A percentile compares a stretch with the other conserved stretches of the same genome.
Evolutionary conservation across 352 stramenopile species (phyloP).

Genomic region (Phytophthora macrochlamydospora): DNA sequence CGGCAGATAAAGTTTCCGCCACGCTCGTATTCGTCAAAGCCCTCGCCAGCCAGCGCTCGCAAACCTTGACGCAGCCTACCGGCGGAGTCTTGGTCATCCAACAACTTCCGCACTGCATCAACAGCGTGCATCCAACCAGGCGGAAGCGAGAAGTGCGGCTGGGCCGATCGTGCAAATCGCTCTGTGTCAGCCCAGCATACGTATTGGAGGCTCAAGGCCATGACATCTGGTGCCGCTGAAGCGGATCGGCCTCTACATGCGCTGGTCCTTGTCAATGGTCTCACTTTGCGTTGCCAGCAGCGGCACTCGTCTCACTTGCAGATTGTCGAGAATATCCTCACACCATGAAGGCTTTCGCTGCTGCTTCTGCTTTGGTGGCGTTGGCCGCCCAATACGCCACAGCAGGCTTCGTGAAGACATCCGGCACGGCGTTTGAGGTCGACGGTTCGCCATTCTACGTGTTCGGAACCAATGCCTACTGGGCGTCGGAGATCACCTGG

Average conservation of each 20-base stretch:
- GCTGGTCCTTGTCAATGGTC: constrained; percentile 4
- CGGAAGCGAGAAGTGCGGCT: constrained; percentile 11
- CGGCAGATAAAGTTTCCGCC: no score
- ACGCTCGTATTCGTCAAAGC: no score
- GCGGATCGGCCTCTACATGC: not conserved
- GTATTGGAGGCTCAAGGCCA: not conserved
- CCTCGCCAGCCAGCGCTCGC: not conserved
- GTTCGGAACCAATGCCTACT: constrained; percentile 23
- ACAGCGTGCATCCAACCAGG: constrained; percentile 15
- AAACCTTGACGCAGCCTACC: not conserved
- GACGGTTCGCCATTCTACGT: constrained; percentile 39
- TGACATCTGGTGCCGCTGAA: not conserved
- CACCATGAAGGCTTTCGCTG: constrained; percentile 33
- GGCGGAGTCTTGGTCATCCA: not conserved
- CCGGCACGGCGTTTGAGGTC: constrained; percentile 31
- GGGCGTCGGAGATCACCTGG: constrained; percentile 9
- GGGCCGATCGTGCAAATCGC: constrained; percentile 6
- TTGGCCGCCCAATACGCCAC: constrained; percentile 9
- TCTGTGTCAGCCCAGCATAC: not conserved
- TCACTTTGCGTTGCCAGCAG: not conserved
- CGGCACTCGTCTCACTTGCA: constrained; percentile 21
- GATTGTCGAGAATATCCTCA: constrained; percentile 13
- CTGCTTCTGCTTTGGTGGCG: constrained; percentile 12
- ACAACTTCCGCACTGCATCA: not conserved
- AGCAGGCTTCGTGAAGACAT: constrained; percentile 37